phyloP scores from a whole-genome alignment of 495 filamentous ascomycete genomes.

The Penicillium waksmanii region DNA sequence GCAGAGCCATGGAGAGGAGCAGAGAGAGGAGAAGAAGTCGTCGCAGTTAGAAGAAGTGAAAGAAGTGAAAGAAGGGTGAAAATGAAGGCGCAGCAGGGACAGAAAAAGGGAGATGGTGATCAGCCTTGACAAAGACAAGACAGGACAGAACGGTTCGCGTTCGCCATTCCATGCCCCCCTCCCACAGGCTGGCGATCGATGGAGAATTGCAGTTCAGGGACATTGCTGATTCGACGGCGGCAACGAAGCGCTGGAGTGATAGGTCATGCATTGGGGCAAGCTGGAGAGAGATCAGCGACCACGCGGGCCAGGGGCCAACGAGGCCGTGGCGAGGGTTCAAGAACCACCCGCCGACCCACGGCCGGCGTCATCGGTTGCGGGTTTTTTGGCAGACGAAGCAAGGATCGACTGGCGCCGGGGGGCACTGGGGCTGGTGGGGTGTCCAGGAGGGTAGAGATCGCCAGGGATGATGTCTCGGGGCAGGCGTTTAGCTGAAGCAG shows the following conservation, averaged over 20 bases:
- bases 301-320: constrained; percentile 35
- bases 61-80: not conserved
- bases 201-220: constrained; percentile 14
- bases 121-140: constrained; percentile 1
- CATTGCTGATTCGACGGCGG: constrained; percentile 17
- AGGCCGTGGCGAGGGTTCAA: constrained; percentile 21
- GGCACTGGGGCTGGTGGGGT: too few species aligned
- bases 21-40: not conserved
- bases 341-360: constrained; percentile 28
- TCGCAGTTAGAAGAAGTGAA: not conserved
- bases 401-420: constrained; percentile 25
- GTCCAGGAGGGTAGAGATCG: too few species aligned
- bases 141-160: not conserved
- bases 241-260: constrained; percentile 19
- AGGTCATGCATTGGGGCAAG: constrained; percentile 25
- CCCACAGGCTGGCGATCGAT: constrained; percentile 24
- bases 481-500: not conserved
- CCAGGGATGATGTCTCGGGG: not conserved
- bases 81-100: not conserved
- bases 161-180: not conserved
- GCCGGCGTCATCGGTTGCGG: constrained; percentile 33
- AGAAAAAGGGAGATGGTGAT: constrained; percentile 24
- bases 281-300: constrained; percentile 25
- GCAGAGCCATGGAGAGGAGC: constrained; percentile 7
- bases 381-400: constrained; percentile 16